Conservation (phyloP, 2,329 filamentous ascomycete species). For the Hysterium pulicare region DNA sequence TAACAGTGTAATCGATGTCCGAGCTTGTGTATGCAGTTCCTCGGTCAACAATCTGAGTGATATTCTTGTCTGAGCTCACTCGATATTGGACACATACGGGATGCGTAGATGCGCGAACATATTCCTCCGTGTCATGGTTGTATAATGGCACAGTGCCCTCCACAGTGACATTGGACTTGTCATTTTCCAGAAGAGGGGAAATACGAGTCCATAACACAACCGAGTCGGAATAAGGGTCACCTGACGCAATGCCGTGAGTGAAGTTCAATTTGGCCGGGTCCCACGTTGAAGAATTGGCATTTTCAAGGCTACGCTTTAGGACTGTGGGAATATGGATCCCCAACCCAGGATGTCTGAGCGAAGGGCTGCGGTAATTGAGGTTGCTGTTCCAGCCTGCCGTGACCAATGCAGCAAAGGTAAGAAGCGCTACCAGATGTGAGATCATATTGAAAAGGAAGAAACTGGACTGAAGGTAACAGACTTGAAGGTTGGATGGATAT, state of each 20-base stretch:
- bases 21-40: conserved; percentile 67
- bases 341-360: conserved; percentile 59
- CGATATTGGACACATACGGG: conserved; percentile 68
- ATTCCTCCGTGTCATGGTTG: conserved; percentile 49
- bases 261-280: conserved; percentile 54
- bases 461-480: no score
- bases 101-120: conserved; percentile 52
- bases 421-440: neutral
- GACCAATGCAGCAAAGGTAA: conserved; percentile 11
- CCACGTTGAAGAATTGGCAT: conserved; percentile 39
- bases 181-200: conserved; percentile 29
- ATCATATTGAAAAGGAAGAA: neutral
- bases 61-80: conserved; percentile 50
- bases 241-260: conserved; percentile 54
- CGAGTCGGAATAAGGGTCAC: conserved; percentile 38
- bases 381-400: conserved; percentile 42
- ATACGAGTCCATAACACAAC: conserved; percentile 44
- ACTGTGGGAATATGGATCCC: conserved; percentile 64
- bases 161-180: conserved; percentile 43
- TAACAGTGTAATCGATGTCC: conserved; percentile 73
- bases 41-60: conserved; percentile 48
- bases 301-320: conserved; percentile 48
- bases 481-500: neutral
- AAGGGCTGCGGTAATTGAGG: conserved; percentile 66
- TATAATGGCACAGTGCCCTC: conserved; percentile 50